phyloP scores from a whole-genome alignment of 495 filamentous ascomycete genomes.

The Letharia columbiana region DNA sequence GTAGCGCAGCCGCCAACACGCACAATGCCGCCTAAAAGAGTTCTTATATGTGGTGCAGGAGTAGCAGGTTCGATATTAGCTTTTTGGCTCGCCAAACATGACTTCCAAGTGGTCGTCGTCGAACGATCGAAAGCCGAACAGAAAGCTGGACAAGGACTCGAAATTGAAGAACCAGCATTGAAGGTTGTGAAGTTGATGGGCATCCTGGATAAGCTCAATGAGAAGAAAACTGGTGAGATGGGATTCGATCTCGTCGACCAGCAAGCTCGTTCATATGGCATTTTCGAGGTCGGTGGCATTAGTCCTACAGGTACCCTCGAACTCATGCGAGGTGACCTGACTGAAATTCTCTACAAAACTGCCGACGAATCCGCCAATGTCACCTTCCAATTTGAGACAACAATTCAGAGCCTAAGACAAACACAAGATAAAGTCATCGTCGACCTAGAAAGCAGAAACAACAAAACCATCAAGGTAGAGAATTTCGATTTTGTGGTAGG shows the following conservation, averaged over 20 bases:
- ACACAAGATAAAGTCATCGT: constrained; percentile 24
- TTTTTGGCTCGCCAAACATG: constrained; percentile 24
- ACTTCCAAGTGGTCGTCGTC: constrained; percentile 22
- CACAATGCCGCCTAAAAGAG: constrained; percentile 17
- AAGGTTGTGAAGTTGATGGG: constrained; percentile 18
- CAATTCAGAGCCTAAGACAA: constrained; percentile 20
- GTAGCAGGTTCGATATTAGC: constrained; percentile 22
- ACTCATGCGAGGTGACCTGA: constrained; percentile 22
- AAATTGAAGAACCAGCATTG: constrained; percentile 21
- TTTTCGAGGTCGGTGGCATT: constrained; percentile 15
- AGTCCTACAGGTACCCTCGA: constrained; percentile 20
- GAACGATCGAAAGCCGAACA: constrained; percentile 21
- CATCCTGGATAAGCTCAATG: constrained; percentile 18
- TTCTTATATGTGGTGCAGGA: constrained; percentile 24
- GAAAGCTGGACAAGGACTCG: constrained; percentile 20
- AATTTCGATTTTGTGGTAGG: constrained; percentile 26
- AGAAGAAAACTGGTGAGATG: constrained; percentile 15
- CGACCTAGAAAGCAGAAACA: constrained; percentile 26
- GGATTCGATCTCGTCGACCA: constrained; percentile 19
- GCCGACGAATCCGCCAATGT: constrained; percentile 19
- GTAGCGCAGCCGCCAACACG: constrained; percentile 5
- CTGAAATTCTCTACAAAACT: constrained; percentile 18
- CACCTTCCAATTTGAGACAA: constrained; percentile 13
- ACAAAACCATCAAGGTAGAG: constrained; percentile 25
- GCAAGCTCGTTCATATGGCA: constrained; percentile 16